phyloP scores from a whole-genome alignment of 345 rosid genomes.

The Rhodomyrtus tomentosa region DNA sequence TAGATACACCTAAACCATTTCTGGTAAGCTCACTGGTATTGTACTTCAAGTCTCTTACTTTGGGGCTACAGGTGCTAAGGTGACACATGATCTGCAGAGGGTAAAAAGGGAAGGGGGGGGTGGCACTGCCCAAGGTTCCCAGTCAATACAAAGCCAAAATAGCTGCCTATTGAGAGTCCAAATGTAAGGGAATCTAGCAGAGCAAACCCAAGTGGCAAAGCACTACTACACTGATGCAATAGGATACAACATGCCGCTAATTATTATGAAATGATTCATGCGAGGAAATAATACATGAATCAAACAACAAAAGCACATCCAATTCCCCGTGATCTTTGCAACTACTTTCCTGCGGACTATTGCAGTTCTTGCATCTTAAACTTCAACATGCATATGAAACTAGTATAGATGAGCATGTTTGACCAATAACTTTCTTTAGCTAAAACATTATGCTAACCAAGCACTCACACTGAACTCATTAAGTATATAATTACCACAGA shows the following conservation, averaged over 20 bases:
- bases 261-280: not conserved
- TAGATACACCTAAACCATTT: not conserved
- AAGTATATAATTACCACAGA: not conserved
- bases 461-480: not conserved
- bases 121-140: not conserved
- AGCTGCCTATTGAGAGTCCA: not conserved
- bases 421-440: no score
- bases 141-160: not conserved
- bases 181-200: not conserved
- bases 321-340: not conserved
- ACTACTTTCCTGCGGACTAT: not conserved
- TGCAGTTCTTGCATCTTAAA: not conserved
- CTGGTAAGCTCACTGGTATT: not conserved
- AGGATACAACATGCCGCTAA: not conserved
- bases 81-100: not conserved
- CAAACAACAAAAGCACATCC: not conserved
- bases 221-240: not conserved
- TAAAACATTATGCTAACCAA: not conserved
- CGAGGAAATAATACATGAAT: not conserved
- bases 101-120: not conserved
- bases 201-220: not conserved
- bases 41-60: not conserved
- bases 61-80: not conserved
- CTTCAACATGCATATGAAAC: not conserved
- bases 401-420: not conserved